A percentile compares a stretch with the other conserved stretches of the same genome.
These are phyloP conservation scores for Pyricularia pennisetigena DNA, from an alignment of 2,329 filamentous ascomycete genomes.

Conservation along the genomic window DNA sequence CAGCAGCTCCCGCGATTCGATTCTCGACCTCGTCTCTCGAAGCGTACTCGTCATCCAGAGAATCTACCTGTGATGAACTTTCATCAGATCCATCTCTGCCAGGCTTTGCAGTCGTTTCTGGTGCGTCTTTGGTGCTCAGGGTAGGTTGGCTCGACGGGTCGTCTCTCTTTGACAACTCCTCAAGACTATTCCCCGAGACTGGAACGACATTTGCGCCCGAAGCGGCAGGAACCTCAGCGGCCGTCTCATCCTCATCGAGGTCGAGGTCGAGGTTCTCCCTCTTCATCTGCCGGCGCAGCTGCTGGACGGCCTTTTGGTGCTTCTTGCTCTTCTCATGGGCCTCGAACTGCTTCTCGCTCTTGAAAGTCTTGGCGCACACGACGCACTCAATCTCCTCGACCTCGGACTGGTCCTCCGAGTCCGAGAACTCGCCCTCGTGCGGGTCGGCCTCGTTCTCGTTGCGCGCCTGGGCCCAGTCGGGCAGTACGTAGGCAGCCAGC, in stretches of 20 bases:
- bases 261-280: constrained; percentile 61
- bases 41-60: constrained; percentile 30
- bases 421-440: constrained; percentile 46
- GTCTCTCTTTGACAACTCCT: neutral
- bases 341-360: constrained; percentile 86
- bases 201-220: neutral
- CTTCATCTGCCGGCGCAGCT: constrained; percentile 72
- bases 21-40: constrained; percentile 31
- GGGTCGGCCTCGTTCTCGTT: constrained; percentile 40
- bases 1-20: constrained; percentile 18
- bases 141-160: neutral
- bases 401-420: constrained; percentile 39
- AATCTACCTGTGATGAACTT: neutral
- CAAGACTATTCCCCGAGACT: neutral
- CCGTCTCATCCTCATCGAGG: constrained; percentile 18
- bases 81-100: constrained; percentile 7
- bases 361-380: constrained; percentile 69
- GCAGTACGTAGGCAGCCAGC: constrained; percentile 52
- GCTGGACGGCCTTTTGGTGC: constrained; percentile 76
- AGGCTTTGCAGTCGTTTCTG: neutral
- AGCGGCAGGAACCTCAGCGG: neutral
- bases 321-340: constrained; percentile 96
- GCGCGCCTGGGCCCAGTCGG: constrained; percentile 64
- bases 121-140: neutral
- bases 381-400: constrained; percentile 62